Conservation (phyloP, 306 rosid genomes). For the Dryas octopetala region DNA sequence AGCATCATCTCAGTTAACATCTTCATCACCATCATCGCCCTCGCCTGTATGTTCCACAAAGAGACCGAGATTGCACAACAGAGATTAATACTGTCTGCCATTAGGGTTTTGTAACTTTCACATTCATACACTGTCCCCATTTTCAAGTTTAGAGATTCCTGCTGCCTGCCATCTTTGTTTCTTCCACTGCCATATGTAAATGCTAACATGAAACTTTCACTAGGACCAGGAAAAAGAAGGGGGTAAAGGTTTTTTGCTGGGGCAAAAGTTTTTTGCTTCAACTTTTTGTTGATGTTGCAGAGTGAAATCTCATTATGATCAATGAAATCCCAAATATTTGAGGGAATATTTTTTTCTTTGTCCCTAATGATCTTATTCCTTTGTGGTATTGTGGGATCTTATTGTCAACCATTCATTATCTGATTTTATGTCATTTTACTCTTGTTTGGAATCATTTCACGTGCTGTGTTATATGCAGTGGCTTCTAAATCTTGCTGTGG, state of each 20-base stretch:
- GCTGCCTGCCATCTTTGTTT: neutral
- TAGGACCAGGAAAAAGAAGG: neutral
- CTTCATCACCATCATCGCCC: slow-evolving; percentile 19
- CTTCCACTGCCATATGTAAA: slow-evolving; percentile 19
- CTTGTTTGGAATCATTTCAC: slow-evolving; percentile 4
- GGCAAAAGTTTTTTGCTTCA: neutral
- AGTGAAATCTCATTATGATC: slow-evolving; percentile 6
- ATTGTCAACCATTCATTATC: neutral
- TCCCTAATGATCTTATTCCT: neutral
- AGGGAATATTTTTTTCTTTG: slow-evolving; percentile 7
- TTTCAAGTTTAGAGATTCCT: slow-evolving; percentile 15
- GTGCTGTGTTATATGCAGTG: neutral
- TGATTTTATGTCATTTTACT: neutral
- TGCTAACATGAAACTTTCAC: neutral
- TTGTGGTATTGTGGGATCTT: neutral
- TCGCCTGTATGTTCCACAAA: slow-evolving; percentile 37
- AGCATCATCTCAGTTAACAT: slow-evolving; percentile 16
- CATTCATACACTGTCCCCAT: neutral
- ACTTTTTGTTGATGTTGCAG: neutral
- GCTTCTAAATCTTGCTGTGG: neutral
- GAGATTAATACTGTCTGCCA: slow-evolving; percentile 17
- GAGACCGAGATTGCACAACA: slow-evolving; percentile 48
- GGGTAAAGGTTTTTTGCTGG: neutral
- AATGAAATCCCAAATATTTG: slow-evolving; percentile 15
- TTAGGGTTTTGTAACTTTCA: neutral